Base-by-base conservation (phyloP, 2,329 filamentous ascomycete genomes). In the Fusarium torreyae region DNA sequence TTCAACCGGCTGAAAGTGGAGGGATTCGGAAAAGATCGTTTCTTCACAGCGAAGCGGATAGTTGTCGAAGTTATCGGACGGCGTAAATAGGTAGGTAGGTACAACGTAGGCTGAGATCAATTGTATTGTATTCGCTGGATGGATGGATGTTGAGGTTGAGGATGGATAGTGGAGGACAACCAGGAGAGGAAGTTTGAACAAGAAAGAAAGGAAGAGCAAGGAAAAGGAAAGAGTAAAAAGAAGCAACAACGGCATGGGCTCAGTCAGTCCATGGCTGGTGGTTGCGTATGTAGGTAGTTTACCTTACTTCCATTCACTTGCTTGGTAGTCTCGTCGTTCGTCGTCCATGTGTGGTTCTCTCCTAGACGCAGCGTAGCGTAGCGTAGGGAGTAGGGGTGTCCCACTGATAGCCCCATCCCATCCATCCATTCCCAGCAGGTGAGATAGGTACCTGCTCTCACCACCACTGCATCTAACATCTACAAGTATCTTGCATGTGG, bases 261-360 rank as follows among this genome's bases (percentile, higher is more conserved):
- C 68, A 69, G 70, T 72, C 70, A 74, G 68, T 75, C 72, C 73
- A 75, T 75, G 74, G 66, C 69, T 77, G 69, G 69, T 73, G 68
- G 73, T 75, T 75, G 69, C 70, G 71, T 74, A 61, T 61, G 65
- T 63, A 71, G 70, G 62, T 65, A 11, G 38, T 20, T 49, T 62
- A 63, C 57, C 65, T 65, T 46, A 65, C 62, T 65, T 65, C 48
- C 45, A 53, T 65, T 65, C 60, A 65, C 62, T 65, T 53, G 61
- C 51, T 66, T 66, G 59, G 55, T 68, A 70, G 57, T 69, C 49
- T 67, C 66, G 66, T 70, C 39, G 66, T 69, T 63, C 62, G 66
- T 68, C 63, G 28, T 31, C 28, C 10, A 63, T 64, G 64, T 63
- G 67, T 70, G 64, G 67, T 68, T 68, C 57, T 70, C 58, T 61